Percentiles rank a stretch among this genome's conserved stretches.
phyloP scores from a whole-genome alignment of 2,329 filamentous ascomycete genomes.

The Venturia carpophila region DNA sequence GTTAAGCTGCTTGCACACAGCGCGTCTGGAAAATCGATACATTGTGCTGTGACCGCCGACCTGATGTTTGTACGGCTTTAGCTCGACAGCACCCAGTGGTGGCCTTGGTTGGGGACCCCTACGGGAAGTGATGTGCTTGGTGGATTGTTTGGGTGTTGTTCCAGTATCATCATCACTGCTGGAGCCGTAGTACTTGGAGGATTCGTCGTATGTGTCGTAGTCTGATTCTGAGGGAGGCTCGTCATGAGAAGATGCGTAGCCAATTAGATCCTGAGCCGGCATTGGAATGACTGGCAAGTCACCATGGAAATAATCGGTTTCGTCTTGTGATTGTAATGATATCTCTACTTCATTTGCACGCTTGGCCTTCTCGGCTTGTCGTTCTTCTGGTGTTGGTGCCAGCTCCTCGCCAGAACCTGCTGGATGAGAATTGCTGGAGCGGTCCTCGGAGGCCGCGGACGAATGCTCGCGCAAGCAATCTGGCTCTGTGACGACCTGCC shows the following conservation, averaged over 20 bases:
- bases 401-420: neutral
- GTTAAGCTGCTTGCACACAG: slow-evolving; percentile 96
- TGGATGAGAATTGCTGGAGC: neutral
- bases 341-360: slow-evolving; percentile 52
- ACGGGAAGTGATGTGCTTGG: slow-evolving; percentile 26
- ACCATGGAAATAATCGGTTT: slow-evolving; percentile 54
- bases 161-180: slow-evolving; percentile 12
- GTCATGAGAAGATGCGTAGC: slow-evolving; percentile 30
- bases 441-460: neutral
- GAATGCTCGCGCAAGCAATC: neutral
- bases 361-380: slow-evolving; percentile 19
- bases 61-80: slow-evolving; percentile 96
- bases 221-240: slow-evolving; percentile 32
- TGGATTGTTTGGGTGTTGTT: slow-evolving; percentile 28
- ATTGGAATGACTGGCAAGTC: slow-evolving; percentile 41
- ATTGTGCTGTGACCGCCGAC: slow-evolving; percentile 94
- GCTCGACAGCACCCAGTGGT: slow-evolving; percentile 82
- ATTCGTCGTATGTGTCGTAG: slow-evolving; percentile 26
- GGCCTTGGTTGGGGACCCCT: slow-evolving; percentile 26
- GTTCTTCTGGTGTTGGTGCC: slow-evolving; percentile 6
- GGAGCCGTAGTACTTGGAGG: slow-evolving; percentile 20
- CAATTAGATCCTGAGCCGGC: slow-evolving; percentile 29
- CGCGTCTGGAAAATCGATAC: slow-evolving; percentile 89
- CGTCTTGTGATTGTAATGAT: slow-evolving; percentile 52
- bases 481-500: slow-evolving; percentile 42